Evolutionary conservation across 176 grass and related monocot genomes (phyloP).

Genomic region (Oryza coarctata): DNA sequence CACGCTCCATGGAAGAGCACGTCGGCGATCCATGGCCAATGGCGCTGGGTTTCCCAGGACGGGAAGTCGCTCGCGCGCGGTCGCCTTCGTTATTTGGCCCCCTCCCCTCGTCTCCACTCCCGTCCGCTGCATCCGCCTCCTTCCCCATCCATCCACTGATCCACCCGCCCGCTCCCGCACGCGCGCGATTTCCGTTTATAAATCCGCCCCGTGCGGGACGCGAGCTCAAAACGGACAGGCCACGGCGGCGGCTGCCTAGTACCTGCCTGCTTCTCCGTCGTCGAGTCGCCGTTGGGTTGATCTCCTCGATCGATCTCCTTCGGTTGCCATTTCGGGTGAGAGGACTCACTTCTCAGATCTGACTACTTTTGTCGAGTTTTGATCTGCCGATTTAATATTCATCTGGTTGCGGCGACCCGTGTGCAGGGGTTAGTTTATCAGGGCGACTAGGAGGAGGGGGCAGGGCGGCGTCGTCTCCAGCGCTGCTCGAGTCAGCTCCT

Average conservation of each 20-base stretch:
- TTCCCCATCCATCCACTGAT: not conserved
- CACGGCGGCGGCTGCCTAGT: too few species aligned
- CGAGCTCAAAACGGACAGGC: too few species aligned
- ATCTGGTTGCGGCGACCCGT: not conserved
- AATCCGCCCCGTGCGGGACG: not conserved
- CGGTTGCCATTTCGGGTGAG: constrained; percentile 44
- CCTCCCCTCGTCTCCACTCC: not conserved
- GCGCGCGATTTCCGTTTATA: not conserved
- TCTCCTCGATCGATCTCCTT: not conserved
- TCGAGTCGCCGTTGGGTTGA: not conserved
- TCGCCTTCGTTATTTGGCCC: constrained; percentile 36
- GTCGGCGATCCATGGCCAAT: constrained; percentile 38
- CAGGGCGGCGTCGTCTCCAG: not conserved
- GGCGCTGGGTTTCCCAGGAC: constrained; percentile 7
- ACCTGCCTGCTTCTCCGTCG: too few species aligned
- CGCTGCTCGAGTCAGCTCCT: too few species aligned
- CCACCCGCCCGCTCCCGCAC: too few species aligned
- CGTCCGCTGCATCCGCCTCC: not conserved
- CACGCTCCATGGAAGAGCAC: not conserved
- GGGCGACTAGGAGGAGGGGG: not conserved
- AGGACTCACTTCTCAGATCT: constrained; percentile 33
- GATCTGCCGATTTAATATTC: not conserved
- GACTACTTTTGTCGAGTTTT: not conserved
- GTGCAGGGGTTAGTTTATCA: not conserved
- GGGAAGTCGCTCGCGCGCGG: constrained; percentile 10